Conservation (phyloP, 1,284 basidiomycete genomes). For the Peniophora sp. region DNA sequence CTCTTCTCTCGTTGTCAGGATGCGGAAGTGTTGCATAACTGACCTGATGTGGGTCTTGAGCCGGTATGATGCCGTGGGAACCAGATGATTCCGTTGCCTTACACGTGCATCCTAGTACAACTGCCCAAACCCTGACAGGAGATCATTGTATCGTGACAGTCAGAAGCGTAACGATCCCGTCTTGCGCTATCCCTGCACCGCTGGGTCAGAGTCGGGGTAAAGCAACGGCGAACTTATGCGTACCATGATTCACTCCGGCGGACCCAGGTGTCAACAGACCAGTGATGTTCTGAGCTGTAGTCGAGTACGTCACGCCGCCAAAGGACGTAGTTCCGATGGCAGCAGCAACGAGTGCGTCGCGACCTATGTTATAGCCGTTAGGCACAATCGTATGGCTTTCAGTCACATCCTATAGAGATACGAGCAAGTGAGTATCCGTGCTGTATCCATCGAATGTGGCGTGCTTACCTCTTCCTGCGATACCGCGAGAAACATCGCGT, state of each 20-base stretch:
- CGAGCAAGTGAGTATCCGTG: not conserved
- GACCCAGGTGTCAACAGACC: conserved; percentile 46
- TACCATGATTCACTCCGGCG: conserved; percentile 39
- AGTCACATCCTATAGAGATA: conserved; percentile 21
- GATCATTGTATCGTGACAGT: conserved; percentile 30
- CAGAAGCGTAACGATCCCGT: conserved; percentile 37
- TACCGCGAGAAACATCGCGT: conserved; percentile 66
- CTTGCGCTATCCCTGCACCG: conserved; percentile 32
- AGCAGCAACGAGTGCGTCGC: conserved; percentile 34
- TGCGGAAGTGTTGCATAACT: too few relatives aligned
- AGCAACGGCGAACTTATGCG: too few relatives aligned
- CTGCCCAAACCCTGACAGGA: too few relatives aligned
- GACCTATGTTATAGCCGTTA: conserved; percentile 49
- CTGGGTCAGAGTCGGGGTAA: too few relatives aligned
- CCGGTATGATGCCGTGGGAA: too few relatives aligned
- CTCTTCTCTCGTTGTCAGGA: too few relatives aligned
- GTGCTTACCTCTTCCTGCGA: conserved; percentile 49
- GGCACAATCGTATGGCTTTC: conserved; percentile 43
- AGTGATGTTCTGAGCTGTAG: conserved; percentile 35
- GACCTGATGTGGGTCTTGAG: too few relatives aligned
- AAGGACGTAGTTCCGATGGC: conserved; percentile 37
- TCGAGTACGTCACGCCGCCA: conserved; percentile 39
- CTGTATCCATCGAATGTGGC: too few relatives aligned
- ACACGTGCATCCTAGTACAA: too few relatives aligned
- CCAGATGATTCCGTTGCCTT: too few relatives aligned